These are phyloP conservation scores for Pseudogymnoascus sp. DNA, from an alignment of 2,329 filamentous ascomycete species.

Conservation along the genomic window DNA sequence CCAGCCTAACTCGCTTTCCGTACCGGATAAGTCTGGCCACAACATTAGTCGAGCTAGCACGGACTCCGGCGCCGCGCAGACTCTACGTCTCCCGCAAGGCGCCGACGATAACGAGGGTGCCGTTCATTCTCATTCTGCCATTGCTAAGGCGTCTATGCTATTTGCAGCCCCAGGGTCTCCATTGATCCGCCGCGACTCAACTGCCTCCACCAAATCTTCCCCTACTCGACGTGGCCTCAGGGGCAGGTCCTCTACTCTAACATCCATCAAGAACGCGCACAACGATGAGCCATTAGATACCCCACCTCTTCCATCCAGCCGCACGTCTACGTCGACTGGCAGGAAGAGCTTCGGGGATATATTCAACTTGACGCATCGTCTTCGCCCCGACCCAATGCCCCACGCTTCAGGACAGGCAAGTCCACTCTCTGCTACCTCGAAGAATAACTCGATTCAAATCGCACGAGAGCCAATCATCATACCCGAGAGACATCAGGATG, in stretches of 20 bases:
- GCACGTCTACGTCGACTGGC: constrained; percentile 81
- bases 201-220: constrained; percentile 55
- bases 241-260: constrained; percentile 82
- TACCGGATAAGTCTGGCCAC: neutral
- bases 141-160: constrained; percentile 18
- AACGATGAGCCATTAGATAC: constrained; percentile 62
- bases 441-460: constrained; percentile 75
- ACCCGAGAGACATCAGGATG: constrained; percentile 75
- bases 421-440: constrained; percentile 63
- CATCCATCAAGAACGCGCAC: constrained; percentile 66
- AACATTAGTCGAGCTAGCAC: neutral
- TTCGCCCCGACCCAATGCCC: constrained; percentile 75
- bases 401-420: constrained; percentile 65
- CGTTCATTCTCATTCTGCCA: constrained; percentile 15
- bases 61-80: neutral
- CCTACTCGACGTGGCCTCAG: constrained; percentile 55
- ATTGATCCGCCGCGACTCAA: constrained; percentile 52
- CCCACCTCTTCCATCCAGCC: constrained; percentile 43
- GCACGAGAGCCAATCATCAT: constrained; percentile 62
- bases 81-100: neutral
- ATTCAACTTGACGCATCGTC: constrained; percentile 63
- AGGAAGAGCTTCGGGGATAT: constrained; percentile 90
- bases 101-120: neutral
- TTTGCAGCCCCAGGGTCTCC: constrained; percentile 34
- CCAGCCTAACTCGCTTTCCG: neutral